A percentile compares a stretch with the other conserved stretches of the same genome.
Conservation (phyloP, 2,329 filamentous ascomycete species). For the Xylaria sp. region DNA sequence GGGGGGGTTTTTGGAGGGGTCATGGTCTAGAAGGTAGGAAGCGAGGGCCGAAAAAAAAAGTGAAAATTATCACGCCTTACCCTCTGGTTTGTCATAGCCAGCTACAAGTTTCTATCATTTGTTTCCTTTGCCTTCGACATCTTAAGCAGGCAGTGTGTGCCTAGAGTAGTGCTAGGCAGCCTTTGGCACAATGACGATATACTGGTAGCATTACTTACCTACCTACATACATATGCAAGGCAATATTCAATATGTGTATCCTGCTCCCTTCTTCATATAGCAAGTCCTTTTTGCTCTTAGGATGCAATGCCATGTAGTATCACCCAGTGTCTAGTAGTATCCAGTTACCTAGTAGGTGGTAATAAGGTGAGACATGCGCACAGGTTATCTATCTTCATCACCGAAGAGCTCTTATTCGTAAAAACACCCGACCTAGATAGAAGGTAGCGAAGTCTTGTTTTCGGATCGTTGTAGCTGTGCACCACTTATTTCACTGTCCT, state of each 20-base stretch:
- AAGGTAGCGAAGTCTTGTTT: neutral
- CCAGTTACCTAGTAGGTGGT: neutral
- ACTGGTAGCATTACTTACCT: neutral
- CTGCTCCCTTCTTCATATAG: neutral
- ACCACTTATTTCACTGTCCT: conserved; percentile 15
- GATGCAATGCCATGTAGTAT: conserved; percentile 14
- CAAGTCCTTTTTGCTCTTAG: neutral
- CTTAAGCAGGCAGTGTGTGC: neutral
- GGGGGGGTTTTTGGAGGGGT: neutral
- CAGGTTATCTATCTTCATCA: neutral
- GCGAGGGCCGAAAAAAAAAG: neutral
- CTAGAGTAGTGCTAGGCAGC: neutral
- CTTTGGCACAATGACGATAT: neutral
- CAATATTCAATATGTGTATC: conserved; percentile 4
- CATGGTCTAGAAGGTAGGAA: conserved; percentile 21
- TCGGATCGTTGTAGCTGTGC: conserved; percentile 7
- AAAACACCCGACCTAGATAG: neutral
- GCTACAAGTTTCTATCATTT: neutral
- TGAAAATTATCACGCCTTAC: conserved; percentile 3
- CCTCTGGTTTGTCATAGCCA: conserved; percentile 4
- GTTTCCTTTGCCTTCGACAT: neutral
- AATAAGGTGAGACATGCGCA: conserved; percentile 3
- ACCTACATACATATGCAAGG: neutral
- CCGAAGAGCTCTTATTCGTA: neutral
- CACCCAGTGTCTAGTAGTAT: neutral